Evolutionary conservation across 176 grass and related monocot species (phyloP), one percentile per base, ranked within the genome.

Genomic region (Oropetium thomaeum): DNA sequence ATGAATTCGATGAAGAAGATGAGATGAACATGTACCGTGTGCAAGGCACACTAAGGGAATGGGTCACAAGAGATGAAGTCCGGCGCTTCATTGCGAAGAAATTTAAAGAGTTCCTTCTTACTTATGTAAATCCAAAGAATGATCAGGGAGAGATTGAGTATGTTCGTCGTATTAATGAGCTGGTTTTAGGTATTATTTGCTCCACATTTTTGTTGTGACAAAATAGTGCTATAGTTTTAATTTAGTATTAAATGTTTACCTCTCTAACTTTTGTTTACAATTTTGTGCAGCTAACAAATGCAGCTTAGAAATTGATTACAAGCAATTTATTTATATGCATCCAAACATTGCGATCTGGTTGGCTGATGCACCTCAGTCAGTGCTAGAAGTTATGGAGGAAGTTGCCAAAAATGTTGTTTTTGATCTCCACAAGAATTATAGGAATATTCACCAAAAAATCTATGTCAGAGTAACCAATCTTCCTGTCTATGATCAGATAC

Each of bases 401-500:
- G 91, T 99, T 70, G 76, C 91, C 17, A 91, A 80, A 85, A 99
- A 88, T 88, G 91, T 95, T 83, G 85, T 99, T 79, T 99, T 99
- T 73, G 83, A 87, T 83, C 79, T 99, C 23, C 96, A 95, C 81
- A 89, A 82, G 53, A 99, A 95, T 66, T 99, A 99, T 41, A 99
- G 85, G 65, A 99, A 99, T 71, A 99, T 99, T 29, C 89, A 95
- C 80, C 84, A 92, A 40, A 95, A 99, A 48, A 99, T 95, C 34
- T 99, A 95, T 87, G 96, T 95, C 12, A 42, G 96, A 42, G 88
- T 99, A 71, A 90, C 89, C 65, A 99, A 99, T 67, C 74, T 99
- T 86, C 96, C 91, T 60, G 96, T 99, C n/a, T 95, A 99, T 65
- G 96, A 99, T 81, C 91, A 99, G 53, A 98, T 98, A 62, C 89